Evolutionary conservation across 2,329 filamentous ascomycete genomes (phyloP).

Genomic region (Corynespora cassiicola): DNA sequence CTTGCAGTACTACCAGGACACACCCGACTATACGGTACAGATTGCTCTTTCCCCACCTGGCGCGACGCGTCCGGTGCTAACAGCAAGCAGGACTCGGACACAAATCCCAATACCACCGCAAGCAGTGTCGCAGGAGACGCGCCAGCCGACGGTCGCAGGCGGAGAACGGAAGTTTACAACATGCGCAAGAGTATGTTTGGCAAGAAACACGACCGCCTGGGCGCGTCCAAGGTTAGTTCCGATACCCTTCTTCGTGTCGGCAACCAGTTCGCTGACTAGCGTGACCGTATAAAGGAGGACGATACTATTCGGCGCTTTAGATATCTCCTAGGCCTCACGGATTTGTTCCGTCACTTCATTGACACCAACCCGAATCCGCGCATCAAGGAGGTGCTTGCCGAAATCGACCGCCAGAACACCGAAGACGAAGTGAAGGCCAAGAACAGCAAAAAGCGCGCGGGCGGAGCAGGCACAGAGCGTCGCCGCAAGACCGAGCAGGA

Average conservation of each 20-base stretch:
- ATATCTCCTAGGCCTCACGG: constrained; percentile 92
- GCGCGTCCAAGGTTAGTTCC: constrained; percentile 81
- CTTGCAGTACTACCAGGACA: constrained; percentile 60
- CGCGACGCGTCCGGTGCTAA: constrained; percentile 22
- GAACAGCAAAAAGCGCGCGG: constrained; percentile 79
- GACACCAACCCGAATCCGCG: constrained; percentile 95
- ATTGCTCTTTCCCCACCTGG: not conserved
- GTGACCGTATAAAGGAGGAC: constrained; percentile 70
- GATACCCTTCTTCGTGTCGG: constrained; percentile 2
- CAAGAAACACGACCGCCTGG: constrained; percentile 90
- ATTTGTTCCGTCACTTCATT: constrained; percentile 98
- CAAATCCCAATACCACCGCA: constrained; percentile 71
- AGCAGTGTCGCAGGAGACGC: constrained; percentile 86
- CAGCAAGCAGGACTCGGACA: constrained; percentile 65
- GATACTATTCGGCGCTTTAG: constrained; percentile 93
- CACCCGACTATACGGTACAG: constrained; percentile 66
- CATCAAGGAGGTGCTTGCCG: constrained; percentile 89
- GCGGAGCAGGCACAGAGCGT: constrained; percentile 79
- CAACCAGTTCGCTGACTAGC: constrained; percentile 11
- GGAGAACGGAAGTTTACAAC: constrained; percentile 85
- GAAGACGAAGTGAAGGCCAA: constrained; percentile 72
- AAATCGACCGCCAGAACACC: constrained; percentile 92
- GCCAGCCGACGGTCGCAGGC: constrained; percentile 77
- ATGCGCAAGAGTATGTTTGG: constrained; percentile 91
- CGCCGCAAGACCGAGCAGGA: constrained; percentile 93